phyloP scores from a whole-genome alignment of 179 eudicot species.

The Silene vulgaris region DNA sequence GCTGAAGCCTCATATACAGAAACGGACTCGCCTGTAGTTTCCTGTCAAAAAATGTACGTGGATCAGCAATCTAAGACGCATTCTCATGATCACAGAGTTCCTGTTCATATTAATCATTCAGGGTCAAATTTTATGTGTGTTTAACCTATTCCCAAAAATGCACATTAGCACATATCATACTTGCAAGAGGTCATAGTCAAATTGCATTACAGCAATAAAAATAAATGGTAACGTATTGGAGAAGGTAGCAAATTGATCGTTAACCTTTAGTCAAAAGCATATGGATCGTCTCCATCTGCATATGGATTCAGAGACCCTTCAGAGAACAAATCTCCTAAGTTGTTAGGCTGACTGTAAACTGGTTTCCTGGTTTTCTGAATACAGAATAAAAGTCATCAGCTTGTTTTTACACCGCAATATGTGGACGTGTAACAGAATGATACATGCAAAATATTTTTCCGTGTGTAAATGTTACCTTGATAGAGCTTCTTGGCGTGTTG shows the following conservation, averaged over 20 bases:
- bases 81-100: background rate
- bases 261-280: slow-evolving; percentile 86
- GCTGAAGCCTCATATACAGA: slow-evolving; percentile 5
- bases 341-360: slow-evolving; percentile 46
- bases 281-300: slow-evolving; percentile 90
- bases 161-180: background rate
- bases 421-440: slow-evolving; percentile 5
- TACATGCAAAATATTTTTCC: background rate
- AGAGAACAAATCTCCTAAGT: slow-evolving; percentile 76
- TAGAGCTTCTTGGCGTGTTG: slow-evolving; percentile 47
- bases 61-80: slow-evolving; percentile 6
- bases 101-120: background rate
- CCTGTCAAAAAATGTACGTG: background rate
- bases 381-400: slow-evolving; percentile 3
- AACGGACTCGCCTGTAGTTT: background rate
- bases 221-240: background rate
- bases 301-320: slow-evolving; percentile 97
- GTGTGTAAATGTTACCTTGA: slow-evolving; percentile 42
- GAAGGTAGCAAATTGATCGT: slow-evolving; percentile 1
- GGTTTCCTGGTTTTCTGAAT: slow-evolving; percentile 47
- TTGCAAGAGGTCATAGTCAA: background rate
- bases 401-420: background rate
- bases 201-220: background rate
- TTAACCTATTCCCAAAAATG: background rate
- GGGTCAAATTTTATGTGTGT: background rate